phyloP scores from a whole-genome alignment of 805 yeast genomes.

The Metschnikowia sp. region DNA sequence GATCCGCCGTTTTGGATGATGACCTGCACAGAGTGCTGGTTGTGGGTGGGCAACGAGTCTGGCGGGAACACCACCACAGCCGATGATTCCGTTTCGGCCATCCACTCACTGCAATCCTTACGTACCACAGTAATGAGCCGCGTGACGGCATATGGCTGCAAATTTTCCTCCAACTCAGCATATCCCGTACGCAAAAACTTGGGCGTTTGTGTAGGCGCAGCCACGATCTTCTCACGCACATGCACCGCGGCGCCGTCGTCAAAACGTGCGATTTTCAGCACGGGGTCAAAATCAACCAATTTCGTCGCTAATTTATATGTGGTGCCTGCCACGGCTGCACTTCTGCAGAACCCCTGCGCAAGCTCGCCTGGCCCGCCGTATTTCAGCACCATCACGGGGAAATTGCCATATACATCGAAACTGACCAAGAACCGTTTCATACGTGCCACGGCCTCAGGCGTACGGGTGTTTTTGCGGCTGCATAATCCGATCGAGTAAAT shows the following conservation, averaged over 20 bases:
- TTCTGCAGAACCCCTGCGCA: conserved; percentile 94
- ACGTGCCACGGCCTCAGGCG: conserved; percentile 74
- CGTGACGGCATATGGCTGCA: conserved; percentile 52
- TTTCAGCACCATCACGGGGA: conserved; percentile 88
- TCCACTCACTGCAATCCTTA: conserved; percentile 90
- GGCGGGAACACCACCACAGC: conserved; percentile 94
- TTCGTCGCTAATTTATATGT: conserved; percentile 80
- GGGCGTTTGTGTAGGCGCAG: conserved; percentile 65
- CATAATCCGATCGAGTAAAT: conserved; percentile 84
- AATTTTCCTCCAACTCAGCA: conserved; percentile 41
- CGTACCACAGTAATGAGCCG: conserved; percentile 80
- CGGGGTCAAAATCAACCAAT: conserved; percentile 62
- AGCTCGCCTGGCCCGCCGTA: conserved; percentile 96
- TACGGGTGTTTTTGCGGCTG: conserved; percentile 53
- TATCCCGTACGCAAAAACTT: conserved; percentile 40
- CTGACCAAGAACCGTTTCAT: conserved; percentile 81
- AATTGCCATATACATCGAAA: conserved; percentile 88
- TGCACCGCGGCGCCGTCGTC: conserved; percentile 72
- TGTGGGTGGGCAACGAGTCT: conserved; percentile 61
- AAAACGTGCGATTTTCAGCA: conserved; percentile 62
- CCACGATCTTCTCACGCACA: conserved; percentile 75
- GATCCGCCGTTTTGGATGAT: conserved; percentile 83
- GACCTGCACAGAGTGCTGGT: conserved; percentile 77
- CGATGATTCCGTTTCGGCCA: conserved; percentile 76
- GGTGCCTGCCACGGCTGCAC: conserved; percentile 98